These are phyloP conservation scores for Globisporangium uncinulatum DNA, from an alignment of 352 stramenopile species.

Conservation along the genomic window DNA sequence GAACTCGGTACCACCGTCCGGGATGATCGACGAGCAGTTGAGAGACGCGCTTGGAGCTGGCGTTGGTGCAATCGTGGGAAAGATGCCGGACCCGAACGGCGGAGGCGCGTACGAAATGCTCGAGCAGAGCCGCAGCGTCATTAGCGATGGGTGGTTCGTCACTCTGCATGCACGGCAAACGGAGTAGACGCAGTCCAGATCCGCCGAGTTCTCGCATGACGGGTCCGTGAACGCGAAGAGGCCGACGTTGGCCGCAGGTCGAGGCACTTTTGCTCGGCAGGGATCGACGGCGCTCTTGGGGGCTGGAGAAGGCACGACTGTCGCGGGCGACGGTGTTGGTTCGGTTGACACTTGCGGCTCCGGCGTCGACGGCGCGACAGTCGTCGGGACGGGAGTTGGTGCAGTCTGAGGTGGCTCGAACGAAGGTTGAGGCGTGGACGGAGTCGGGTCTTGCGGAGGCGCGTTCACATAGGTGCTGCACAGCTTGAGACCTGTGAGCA, in stretches of 20 bases:
- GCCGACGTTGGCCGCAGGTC: background rate
- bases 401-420: background rate
- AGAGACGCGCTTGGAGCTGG: background rate
- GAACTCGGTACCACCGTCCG: background rate
- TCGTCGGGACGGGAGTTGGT: background rate
- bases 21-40: slow-evolving; percentile 4
- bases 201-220: background rate
- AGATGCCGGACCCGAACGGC: background rate
- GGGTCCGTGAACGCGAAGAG: slow-evolving; percentile 6
- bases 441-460: background rate
- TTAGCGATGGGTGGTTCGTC: background rate
- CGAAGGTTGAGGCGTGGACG: background rate
- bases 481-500: background rate
- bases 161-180: slow-evolving; percentile 1
- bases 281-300: background rate
- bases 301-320: background rate
- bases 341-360: background rate
- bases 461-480: background rate
- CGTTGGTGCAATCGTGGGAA: background rate
- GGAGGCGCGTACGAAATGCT: slow-evolving; percentile 1
- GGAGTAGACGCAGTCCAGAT: slow-evolving; percentile 2
- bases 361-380: background rate
- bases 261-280: background rate
- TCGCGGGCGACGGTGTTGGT: background rate
- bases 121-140: background rate